These are phyloP conservation scores for Xylariaceae sp. DNA, from an alignment of 2,329 filamentous ascomycete species.

Conservation along the genomic window DNA sequence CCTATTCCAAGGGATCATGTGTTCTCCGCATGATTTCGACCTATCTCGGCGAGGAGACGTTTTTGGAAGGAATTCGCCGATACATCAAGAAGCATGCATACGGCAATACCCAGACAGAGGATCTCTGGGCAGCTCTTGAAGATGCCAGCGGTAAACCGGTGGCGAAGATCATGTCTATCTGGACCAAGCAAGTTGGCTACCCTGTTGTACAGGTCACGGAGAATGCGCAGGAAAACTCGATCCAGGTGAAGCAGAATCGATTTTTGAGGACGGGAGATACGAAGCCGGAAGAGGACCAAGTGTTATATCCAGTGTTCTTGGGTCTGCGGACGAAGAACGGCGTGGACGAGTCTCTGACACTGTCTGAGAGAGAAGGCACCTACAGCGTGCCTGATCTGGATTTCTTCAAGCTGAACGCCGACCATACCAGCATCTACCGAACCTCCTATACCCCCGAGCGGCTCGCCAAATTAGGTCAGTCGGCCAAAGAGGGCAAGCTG, in stretches of 20 bases:
- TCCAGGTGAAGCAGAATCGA: slow-evolving; percentile 88
- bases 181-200: slow-evolving; percentile 95
- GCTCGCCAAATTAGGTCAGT: slow-evolving; percentile 77
- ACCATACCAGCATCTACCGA: slow-evolving; percentile 87
- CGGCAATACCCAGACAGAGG: slow-evolving; percentile 83
- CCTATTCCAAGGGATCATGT: slow-evolving; percentile 93
- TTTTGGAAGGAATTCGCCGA: slow-evolving; percentile 82
- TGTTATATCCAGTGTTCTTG: slow-evolving; percentile 83
- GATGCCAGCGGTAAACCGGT: slow-evolving; percentile 89
- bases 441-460: slow-evolving; percentile 81
- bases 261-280: slow-evolving; percentile 90
- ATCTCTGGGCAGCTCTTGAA: slow-evolving; percentile 82
- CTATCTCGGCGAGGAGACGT: slow-evolving; percentile 84
- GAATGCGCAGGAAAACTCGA: slow-evolving; percentile 59
- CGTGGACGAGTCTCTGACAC: slow-evolving; percentile 66
- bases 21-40: slow-evolving; percentile 96
- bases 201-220: slow-evolving; percentile 85
- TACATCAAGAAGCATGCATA: slow-evolving; percentile 98
- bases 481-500: slow-evolving; percentile 72
- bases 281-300: slow-evolving; percentile 84
- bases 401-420: slow-evolving; percentile 95
- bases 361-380: slow-evolving; percentile 62
- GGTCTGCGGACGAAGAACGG: slow-evolving; percentile 79
- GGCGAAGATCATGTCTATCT: slow-evolving; percentile 84
- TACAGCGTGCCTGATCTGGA: slow-evolving; percentile 73